These are phyloP conservation scores for Apophysomyces variabilis DNA, from an alignment of 371 early-diverging fungal species.

Conservation along the genomic window DNA sequence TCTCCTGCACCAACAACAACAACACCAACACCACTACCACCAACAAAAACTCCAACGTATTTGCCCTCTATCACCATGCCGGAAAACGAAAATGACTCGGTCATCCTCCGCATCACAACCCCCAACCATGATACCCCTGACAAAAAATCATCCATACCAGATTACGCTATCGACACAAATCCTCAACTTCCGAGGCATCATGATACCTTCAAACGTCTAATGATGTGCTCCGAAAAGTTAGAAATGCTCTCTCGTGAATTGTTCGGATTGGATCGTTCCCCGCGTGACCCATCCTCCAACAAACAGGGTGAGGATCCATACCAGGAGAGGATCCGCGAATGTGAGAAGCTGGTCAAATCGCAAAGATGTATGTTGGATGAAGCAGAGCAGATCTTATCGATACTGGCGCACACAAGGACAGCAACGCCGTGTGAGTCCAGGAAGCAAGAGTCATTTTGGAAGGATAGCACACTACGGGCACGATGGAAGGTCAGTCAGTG, in stretches of 20 bases:
- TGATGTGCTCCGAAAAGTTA: slow-evolving; percentile 15
- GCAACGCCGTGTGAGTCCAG: slow-evolving; percentile 1
- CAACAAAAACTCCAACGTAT: background rate
- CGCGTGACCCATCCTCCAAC: background rate
- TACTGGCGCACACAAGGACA: background rate
- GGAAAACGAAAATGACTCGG: background rate
- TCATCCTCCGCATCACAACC: background rate
- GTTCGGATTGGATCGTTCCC: slow-evolving; percentile 9
- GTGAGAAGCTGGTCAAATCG: slow-evolving; percentile 16
- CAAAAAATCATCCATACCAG: slow-evolving; percentile 4
- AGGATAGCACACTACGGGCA: slow-evolving; percentile 16
- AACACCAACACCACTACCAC: background rate
- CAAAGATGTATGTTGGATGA: slow-evolving; percentile 26
- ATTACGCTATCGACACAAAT: slow-evolving; percentile 12
- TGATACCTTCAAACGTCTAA: slow-evolving; percentile 15
- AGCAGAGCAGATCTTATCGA: slow-evolving; percentile 16
- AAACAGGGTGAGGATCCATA: slow-evolving; percentile 6
- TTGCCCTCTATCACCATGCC: slow-evolving; percentile 5
- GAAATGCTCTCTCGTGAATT: slow-evolving; percentile 21
- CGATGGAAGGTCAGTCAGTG: slow-evolving; percentile 28
- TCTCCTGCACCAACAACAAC: slow-evolving; percentile 3
- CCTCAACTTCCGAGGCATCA: background rate
- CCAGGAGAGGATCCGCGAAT: slow-evolving; percentile 17
- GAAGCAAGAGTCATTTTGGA: background rate
- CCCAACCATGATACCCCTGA: background rate